Evolutionary conservation across 2,329 filamentous ascomycete species (phyloP).

Genomic region (Westerdykella ornata): DNA sequence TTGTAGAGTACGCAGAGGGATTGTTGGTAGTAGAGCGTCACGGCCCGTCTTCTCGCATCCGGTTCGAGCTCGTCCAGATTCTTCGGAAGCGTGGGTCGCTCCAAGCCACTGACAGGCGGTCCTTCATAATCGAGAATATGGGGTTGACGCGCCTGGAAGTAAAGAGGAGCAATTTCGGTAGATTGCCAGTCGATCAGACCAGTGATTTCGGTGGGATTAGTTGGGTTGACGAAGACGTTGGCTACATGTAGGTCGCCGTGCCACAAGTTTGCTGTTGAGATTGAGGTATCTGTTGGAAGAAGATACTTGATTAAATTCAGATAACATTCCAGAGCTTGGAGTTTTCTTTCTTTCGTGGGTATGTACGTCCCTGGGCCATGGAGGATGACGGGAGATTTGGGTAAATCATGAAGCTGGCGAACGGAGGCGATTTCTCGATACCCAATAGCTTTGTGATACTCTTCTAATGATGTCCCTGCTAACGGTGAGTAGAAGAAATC

Average conservation of each 20-base stretch:
- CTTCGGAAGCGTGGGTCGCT: conserved; percentile 21
- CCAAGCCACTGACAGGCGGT: conserved; percentile 18
- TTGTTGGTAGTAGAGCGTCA: conserved; percentile 23
- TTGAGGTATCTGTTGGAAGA: conserved; percentile 19
- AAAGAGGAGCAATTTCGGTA: conserved; percentile 32
- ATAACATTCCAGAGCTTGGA: conserved; percentile 26
- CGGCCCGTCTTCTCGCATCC: conserved; percentile 16
- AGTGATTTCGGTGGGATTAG: conserved; percentile 25
- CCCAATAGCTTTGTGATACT: conserved; percentile 31
- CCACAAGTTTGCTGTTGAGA: conserved; percentile 26
- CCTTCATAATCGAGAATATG: conserved; percentile 33
- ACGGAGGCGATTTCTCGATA: conserved; percentile 30
- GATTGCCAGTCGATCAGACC: conserved; percentile 36
- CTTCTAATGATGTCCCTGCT: too few species aligned
- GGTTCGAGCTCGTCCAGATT: conserved; percentile 18
- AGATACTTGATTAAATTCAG: conserved; percentile 22
- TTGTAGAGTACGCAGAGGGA: conserved; percentile 27
- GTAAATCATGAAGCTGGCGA: conserved; percentile 19
- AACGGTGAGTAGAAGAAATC: too few species aligned
- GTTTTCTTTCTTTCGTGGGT: conserved; percentile 30
- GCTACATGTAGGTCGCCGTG: conserved; percentile 37
- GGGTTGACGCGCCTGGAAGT: conserved; percentile 3
- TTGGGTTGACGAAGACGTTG: conserved; percentile 34
- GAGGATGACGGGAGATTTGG: conserved; percentile 27
- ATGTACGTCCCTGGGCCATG: conserved; percentile 36